phyloP scores from a whole-genome alignment of 306 rosid species.

The Vachellia pachyceras region DNA sequence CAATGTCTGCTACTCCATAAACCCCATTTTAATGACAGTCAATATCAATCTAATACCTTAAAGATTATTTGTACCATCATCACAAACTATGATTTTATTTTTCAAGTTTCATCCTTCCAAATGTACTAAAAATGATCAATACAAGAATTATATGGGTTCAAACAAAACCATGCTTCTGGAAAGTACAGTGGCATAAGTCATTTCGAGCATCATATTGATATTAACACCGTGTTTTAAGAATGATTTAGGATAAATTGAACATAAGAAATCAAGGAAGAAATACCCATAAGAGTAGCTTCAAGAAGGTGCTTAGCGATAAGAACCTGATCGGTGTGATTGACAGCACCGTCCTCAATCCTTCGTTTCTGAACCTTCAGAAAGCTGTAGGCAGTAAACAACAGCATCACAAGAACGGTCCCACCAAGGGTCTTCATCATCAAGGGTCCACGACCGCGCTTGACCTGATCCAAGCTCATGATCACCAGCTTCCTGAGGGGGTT shows the following conservation, averaged over 20 bases:
- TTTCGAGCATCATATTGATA: neutral
- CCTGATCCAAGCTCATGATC: conserved; percentile 70
- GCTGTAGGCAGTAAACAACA: conserved; percentile 63
- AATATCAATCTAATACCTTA: neutral
- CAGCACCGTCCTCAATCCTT: conserved; percentile 58
- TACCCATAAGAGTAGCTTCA: conserved; percentile 95
- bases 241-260: neutral
- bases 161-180: neutral
- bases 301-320: conserved; percentile 87
- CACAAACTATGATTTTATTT: neutral
- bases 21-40: neutral
- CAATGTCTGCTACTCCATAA: neutral
- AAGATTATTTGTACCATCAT: neutral
- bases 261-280: neutral
- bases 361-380: conserved; percentile 66
- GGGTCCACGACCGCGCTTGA: conserved; percentile 88
- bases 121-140: neutral
- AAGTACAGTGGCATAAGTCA: neutral
- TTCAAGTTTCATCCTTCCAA: neutral
- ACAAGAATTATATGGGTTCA: neutral
- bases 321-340: conserved; percentile 90
- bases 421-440: conserved; percentile 73
- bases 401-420: conserved; percentile 59
- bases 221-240: neutral
- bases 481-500: conserved; percentile 86